A percentile compares a stretch with the other conserved stretches of the same genome.
Evolutionary conservation across 805 yeast species (phyloP).

Genomic region (Candida qinlingensis): DNA sequence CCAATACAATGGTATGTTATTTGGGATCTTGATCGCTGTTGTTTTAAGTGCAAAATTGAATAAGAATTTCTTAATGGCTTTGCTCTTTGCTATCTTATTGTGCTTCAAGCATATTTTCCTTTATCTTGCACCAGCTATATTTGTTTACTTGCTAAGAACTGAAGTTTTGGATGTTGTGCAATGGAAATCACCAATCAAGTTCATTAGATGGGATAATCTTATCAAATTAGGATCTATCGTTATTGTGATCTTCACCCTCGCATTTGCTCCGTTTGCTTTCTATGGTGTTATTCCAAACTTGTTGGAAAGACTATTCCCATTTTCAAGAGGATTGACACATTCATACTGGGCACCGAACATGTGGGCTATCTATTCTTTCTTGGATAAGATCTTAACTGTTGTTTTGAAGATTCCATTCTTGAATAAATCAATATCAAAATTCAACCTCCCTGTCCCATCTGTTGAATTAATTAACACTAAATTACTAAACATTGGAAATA

Average conservation of each 20-base stretch:
- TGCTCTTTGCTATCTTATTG: conserved; percentile 66
- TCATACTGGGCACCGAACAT: conserved; percentile 99
- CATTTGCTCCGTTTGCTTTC: conserved; percentile 72
- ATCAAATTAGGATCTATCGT: conserved; percentile 62
- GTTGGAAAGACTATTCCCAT: conserved; percentile 75
- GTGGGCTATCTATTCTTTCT: conserved; percentile 90
- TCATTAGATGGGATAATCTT: conserved; percentile 50
- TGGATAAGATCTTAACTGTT: conserved; percentile 63
- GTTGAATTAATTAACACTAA: conserved; percentile 27
- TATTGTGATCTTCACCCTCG: conserved; percentile 50
- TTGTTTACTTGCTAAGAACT: conserved; percentile 66
- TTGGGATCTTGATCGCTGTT: conserved; percentile 73
- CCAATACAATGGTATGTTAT: conserved; percentile 93
- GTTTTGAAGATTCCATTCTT: conserved; percentile 33
- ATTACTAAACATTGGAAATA: conserved; percentile 29
- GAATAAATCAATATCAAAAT: conserved; percentile 34
- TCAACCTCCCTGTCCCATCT: conserved; percentile 27
- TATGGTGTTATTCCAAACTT: conserved; percentile 60
- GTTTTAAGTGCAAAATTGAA: conserved; percentile 63
- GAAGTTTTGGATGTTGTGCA: conserved; percentile 50
- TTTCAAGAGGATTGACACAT: conserved; percentile 91
- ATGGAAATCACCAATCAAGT: conserved; percentile 27
- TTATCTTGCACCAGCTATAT: conserved; percentile 91
- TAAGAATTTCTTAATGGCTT: conserved; percentile 54
- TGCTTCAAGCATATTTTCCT: conserved; percentile 94